These are phyloP conservation scores for California macrophylla DNA, from an alignment of 441 rosid genomes.

Conservation along the genomic window DNA sequence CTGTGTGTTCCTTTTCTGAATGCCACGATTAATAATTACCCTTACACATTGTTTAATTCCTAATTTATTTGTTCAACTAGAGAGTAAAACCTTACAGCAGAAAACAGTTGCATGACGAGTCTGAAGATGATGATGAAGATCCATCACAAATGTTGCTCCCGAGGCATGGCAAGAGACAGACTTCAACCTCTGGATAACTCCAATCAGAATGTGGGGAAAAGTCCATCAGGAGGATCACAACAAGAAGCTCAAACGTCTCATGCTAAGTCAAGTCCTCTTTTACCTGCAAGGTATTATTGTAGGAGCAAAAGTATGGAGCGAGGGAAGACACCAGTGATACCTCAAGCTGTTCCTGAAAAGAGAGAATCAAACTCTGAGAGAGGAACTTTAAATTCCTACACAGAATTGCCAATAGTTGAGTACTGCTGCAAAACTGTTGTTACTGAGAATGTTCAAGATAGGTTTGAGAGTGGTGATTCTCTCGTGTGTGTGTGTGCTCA, in stretches of 20 bases:
- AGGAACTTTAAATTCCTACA: not conserved
- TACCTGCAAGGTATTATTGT: not conserved
- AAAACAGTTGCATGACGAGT: not conserved
- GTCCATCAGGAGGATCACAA: not conserved
- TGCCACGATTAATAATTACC: not conserved
- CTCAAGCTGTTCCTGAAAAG: not conserved
- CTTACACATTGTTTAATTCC: not conserved
- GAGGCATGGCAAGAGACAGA: not conserved
- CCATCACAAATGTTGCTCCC: not conserved
- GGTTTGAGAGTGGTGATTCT: not conserved
- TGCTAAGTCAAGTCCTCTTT: not conserved
- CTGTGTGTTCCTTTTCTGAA: not conserved
- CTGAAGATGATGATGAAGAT: not conserved
- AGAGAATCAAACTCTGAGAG: not conserved
- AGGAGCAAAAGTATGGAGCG: not conserved
- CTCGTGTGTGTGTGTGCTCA: not conserved
- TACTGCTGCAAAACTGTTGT: not conserved
- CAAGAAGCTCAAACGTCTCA: not conserved
- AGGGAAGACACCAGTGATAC: no score
- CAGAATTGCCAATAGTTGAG: not conserved
- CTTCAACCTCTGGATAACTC: not conserved
- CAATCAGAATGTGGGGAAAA: not conserved
- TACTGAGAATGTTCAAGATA: not conserved
- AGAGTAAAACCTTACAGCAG: not conserved
- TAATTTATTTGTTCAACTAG: not conserved